A percentile compares a stretch with the other conserved stretches of the same genome.
Conservation (phyloP, 345 rosid species). For the Hibiscus tridactylites region DNA sequence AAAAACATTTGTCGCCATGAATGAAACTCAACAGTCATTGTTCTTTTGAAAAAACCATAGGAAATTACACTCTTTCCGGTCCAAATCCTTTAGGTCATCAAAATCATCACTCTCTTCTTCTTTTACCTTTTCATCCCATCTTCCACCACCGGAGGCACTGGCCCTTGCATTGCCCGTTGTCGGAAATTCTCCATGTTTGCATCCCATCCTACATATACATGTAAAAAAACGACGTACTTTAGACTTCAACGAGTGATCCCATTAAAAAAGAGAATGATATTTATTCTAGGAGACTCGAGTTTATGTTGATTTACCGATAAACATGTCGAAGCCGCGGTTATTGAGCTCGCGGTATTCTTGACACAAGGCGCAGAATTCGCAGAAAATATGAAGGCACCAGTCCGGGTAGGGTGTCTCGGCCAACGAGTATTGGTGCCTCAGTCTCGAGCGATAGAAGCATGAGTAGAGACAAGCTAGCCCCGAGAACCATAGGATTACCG, state of each 20-base stretch:
- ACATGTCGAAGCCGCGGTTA: conserved; percentile 32
- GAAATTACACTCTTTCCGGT: too few species aligned
- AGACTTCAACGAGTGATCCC: too few species aligned
- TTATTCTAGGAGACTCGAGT: too few species aligned
- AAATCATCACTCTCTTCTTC: not conserved
- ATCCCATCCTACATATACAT: conserved; percentile 15
- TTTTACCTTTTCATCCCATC: conserved; percentile 8
- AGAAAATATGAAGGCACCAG: conserved; percentile 24
- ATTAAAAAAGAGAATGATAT: too few species aligned
- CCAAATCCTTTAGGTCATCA: too few species aligned
- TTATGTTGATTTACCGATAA: conserved; percentile 14
- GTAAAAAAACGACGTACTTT: not conserved
- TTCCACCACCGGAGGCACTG: conserved; percentile 13
- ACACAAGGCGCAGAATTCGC: conserved; percentile 28
- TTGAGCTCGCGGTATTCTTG: conserved; percentile 39
- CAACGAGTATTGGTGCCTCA: conserved; percentile 23
- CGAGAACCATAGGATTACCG: not conserved
- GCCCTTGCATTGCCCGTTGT: not conserved
- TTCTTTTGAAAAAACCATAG: too few species aligned
- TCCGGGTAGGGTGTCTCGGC: conserved; percentile 17
- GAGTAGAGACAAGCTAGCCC: conserved; percentile 14
- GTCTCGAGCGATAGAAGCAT: conserved; percentile 6
- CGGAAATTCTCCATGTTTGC: conserved; percentile 11
- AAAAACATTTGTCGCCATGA: too few species aligned
- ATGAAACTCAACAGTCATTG: too few species aligned